Evolutionary conservation across 352 stramenopile genomes (phyloP).

Genomic region (Thalassiosira sp.): DNA sequence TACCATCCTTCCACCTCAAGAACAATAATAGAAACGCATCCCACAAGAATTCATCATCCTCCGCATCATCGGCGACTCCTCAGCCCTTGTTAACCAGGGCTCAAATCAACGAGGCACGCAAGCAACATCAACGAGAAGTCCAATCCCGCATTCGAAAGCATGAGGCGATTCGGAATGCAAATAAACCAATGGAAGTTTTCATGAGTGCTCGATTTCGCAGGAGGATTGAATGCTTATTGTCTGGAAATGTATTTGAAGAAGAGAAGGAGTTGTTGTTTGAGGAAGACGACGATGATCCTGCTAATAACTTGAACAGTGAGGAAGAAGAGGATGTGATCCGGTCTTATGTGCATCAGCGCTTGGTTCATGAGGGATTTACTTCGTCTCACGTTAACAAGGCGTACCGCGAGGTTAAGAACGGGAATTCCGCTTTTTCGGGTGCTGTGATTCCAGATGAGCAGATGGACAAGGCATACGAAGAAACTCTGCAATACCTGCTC

Average conservation of each 20-base stretch:
- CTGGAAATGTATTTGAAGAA: constrained; percentile 50
- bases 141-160: constrained; percentile 86
- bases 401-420: constrained; percentile 33
- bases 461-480: constrained; percentile 74
- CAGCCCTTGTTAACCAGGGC: constrained; percentile 34
- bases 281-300: constrained; percentile 41
- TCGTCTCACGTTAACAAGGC: constrained; percentile 58
- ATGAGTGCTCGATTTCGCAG: constrained; percentile 88
- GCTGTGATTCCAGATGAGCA: constrained; percentile 26
- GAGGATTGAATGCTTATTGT: constrained; percentile 86
- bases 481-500: constrained; percentile 76
- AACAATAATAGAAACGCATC: constrained; percentile 4
- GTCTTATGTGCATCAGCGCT: constrained; percentile 65
- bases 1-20: constrained; percentile 23
- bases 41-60: neutral
- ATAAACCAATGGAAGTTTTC: constrained; percentile 87
- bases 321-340: constrained; percentile 44
- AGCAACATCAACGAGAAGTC: constrained; percentile 64
- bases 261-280: constrained; percentile 34
- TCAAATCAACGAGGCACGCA: constrained; percentile 47
- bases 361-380: constrained; percentile 76
- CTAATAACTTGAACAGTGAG: constrained; percentile 13
- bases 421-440: neutral
- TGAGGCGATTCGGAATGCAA: constrained; percentile 91
- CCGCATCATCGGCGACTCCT: neutral